A percentile compares a stretch with the other conserved stretches of the same genome.
Conservation (phyloP, 1,139 yeast genomes). For the Magnusiomyces starmeri region DNA sequence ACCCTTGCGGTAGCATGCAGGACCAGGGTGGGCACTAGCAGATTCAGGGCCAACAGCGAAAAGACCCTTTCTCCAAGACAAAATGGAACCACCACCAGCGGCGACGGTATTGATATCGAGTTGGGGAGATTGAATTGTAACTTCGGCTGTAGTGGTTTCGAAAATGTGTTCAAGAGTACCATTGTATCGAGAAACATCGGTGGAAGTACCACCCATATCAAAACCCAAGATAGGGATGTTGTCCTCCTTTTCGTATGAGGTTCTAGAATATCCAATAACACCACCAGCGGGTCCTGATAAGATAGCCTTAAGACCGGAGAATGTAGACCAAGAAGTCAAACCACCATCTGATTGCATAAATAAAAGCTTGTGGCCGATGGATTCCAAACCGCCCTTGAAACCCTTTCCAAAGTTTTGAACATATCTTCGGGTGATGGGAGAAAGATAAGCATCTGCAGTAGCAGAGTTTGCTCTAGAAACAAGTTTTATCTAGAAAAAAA, state of each 20-base stretch:
- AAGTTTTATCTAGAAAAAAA: conserved; percentile 42
- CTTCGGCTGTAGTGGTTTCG: conserved; percentile 49
- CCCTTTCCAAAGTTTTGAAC: conserved; percentile 56
- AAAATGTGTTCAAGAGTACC: conserved; percentile 47
- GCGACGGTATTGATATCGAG: conserved; percentile 53
- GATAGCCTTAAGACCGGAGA: conserved; percentile 46
- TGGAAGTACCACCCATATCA: conserved; percentile 58
- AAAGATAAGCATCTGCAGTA: conserved; percentile 68
- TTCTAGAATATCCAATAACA: conserved; percentile 48
- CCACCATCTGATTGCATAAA: conserved; percentile 60
- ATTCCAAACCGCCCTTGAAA: conserved; percentile 44
- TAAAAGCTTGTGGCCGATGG: conserved; percentile 39
- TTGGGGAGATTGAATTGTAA: conserved; percentile 51
- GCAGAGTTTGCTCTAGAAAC: conserved; percentile 67
- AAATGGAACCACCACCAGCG: conserved; percentile 53
- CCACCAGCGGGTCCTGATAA: conserved; percentile 58
- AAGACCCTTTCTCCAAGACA: conserved; percentile 44
- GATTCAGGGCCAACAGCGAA: conserved; percentile 51
- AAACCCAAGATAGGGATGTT: conserved; percentile 45
- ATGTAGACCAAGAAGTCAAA: conserved; percentile 41
- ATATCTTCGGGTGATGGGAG: conserved; percentile 63
- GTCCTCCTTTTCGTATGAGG: conserved; percentile 34
- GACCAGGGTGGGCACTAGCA: conserved; percentile 54
- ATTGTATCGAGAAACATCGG: conserved; percentile 47
- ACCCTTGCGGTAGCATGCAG: conserved; percentile 51